These are phyloP conservation scores for Xerocomellus chrysenteron DNA, from an alignment of 768 basidiomycete species.

Conservation along the genomic window DNA sequence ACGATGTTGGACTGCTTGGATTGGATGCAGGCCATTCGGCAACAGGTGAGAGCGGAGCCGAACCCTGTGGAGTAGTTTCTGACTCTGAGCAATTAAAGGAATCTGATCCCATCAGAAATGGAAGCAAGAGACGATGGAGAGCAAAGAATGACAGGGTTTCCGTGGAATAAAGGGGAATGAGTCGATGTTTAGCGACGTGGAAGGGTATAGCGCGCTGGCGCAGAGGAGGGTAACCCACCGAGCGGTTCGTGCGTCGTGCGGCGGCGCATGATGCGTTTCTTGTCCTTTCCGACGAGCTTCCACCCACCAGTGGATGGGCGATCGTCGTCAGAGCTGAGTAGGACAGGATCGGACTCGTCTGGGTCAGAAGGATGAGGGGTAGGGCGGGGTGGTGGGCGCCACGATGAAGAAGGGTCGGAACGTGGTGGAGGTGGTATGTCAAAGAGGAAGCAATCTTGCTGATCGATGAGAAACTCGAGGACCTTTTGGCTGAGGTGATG, in stretches of 20 bases:
- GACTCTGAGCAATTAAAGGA: slow-evolving; percentile 10
- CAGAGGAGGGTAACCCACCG: slow-evolving; percentile 35
- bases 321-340: slow-evolving; percentile 51
- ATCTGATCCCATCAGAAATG: slow-evolving; percentile 23
- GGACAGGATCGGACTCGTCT: slow-evolving; percentile 48
- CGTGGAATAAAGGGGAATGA: slow-evolving; percentile 9
- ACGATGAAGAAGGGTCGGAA: slow-evolving; percentile 28
- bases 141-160: neutral
- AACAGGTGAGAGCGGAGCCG: slow-evolving; percentile 47
- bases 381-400: slow-evolving; percentile 25
- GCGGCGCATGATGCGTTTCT: slow-evolving; percentile 48
- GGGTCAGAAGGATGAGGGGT: slow-evolving; percentile 13
- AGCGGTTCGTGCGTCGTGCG: slow-evolving; percentile 54
- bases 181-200: slow-evolving; percentile 28
- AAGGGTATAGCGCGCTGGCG: slow-evolving; percentile 30
- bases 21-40: slow-evolving; percentile 41
- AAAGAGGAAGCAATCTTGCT: slow-evolving; percentile 94
- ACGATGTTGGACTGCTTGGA: slow-evolving; percentile 29
- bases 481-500: slow-evolving; percentile 88
- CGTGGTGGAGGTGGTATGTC: slow-evolving; percentile 74
- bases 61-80: slow-evolving; percentile 28
- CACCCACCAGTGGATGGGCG: slow-evolving; percentile 48
- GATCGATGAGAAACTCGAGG: slow-evolving; percentile 92
- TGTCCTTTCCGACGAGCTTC: slow-evolving; percentile 47
- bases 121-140: slow-evolving; percentile 3